Conservation (phyloP, 306 rosid genomes). For the Senna siamea region DNA sequence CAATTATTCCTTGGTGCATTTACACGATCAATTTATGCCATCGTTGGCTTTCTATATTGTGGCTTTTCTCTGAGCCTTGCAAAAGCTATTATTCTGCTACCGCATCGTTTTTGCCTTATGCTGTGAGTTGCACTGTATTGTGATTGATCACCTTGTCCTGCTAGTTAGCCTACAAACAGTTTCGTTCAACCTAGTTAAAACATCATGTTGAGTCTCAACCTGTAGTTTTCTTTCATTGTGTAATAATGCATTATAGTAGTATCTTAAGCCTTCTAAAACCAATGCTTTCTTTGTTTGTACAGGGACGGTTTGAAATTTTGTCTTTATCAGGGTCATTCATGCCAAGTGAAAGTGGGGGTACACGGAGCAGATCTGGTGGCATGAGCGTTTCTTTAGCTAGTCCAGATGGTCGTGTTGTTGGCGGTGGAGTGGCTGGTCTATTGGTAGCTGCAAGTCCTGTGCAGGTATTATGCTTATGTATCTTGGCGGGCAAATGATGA, state of each 20-base stretch:
- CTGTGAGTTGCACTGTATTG: not conserved
- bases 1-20: not conserved
- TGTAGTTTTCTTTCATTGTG: not conserved
- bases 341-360: conserved; percentile 27
- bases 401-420: conserved; percentile 20
- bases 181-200: not conserved
- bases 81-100: no score
- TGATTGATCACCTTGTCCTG: no score
- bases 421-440: conserved; percentile 23
- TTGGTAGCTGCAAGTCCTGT: conserved; percentile 25
- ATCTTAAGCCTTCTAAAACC: conserved; percentile 7
- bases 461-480: conserved; percentile 5
- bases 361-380: conserved; percentile 20
- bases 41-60: no score
- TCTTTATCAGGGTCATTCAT: conserved; percentile 11
- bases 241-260: not conserved
- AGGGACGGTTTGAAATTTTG: conserved; percentile 28
- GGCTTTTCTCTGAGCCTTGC: no score
- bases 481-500: no score
- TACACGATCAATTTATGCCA: not conserved
- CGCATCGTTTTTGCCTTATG: not conserved
- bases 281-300: not conserved
- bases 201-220: not conserved
- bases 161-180: not conserved
- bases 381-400: conserved; percentile 24